Conservation (phyloP, 2,329 filamentous ascomycete genomes). For the Acrodontium crateriforme region DNA sequence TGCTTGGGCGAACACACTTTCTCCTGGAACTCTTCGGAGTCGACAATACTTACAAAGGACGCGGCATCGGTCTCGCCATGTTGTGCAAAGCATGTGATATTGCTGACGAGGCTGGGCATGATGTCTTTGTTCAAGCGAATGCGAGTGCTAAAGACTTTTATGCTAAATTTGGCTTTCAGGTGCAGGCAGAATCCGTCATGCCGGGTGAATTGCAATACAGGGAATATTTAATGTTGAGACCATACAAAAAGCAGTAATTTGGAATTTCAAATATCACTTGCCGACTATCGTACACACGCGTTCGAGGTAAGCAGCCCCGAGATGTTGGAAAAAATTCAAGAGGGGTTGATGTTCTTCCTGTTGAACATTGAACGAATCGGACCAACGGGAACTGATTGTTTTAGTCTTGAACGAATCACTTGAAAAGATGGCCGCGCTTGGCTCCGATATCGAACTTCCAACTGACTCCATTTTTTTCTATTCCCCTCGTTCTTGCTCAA, state of each 20-base stretch:
- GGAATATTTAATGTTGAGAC: conserved; percentile 10
- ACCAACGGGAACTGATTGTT: no score
- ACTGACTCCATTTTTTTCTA: no score
- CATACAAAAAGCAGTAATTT: background rate
- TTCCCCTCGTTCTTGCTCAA: no score
- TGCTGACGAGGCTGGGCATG: conserved; percentile 8
- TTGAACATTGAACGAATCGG: no score
- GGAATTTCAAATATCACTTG: no score
- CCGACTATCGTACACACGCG: no score
- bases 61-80: conserved; percentile 9
- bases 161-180: conserved; percentile 5
- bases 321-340: no score
- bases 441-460: no score
- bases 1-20: conserved; percentile 6
- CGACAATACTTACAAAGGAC: conserved; percentile 11
- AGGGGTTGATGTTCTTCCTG: no score
- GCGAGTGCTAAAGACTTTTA: conserved; percentile 7
- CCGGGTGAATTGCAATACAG: conserved; percentile 7
- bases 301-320: no score
- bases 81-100: conserved; percentile 10
- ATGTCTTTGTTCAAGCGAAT: conserved; percentile 15
- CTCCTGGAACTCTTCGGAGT: conserved; percentile 14
- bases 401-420: no score
- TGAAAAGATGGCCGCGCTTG: no score
- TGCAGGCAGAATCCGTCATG: conserved; percentile 5